Evolutionary conservation across 176 grass and related monocot species (phyloP), one percentile per base, ranked within the genome.

Genomic region (Ampelocalamus luodianensis): DNA sequence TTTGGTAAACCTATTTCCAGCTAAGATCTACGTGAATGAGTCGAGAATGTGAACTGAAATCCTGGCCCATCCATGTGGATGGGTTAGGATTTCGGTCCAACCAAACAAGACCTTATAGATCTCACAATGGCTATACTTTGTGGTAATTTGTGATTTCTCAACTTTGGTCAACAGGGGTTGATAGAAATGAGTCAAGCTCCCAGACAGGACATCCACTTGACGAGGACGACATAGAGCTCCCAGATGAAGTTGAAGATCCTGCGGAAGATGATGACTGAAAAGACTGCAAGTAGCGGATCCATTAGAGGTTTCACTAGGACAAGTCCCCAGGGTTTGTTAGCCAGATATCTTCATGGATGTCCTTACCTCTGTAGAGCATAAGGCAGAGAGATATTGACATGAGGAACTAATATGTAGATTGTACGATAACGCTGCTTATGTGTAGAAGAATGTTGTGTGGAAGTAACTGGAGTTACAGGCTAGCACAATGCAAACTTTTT

Each of bases 141-240:
- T 63, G 17, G 63, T 81, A 72, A 59, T 70, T 43, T 73, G 18
- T 84, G 13, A 50, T 82, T 72, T 27, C 54, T 45, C 10, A 63
- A 77, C 36, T 76, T 43, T 70, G 56, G 70, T 76, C 38, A 4
- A 20, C 85, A 83, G 88, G 23, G 14, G 54, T 76, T 63, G 68
- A 55, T 36, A 65, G 49, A 29, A 80, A 82, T 11, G 45, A 71
- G 48, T 64, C 83, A 71, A 86, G 78, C 36, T 86, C 65, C 9
- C 65, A 77, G 77, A 5, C 68, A 65, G 66, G 78, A 75, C 27
- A 72, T 43, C 27, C 22, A 42, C 77, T 58, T 67, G 80, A 61
- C 10, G 66, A 74, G 17, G 85, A 90, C 18, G 82, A 77, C 66
- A 81, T 90, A 40, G 94, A 91, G 58, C 89, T 87, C 70, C 91